Percentiles rank a stretch among this genome's conserved stretches.
Conservation (phyloP, 192 early-diverging fungal genomes). For the Backusella macrospora region DNA sequence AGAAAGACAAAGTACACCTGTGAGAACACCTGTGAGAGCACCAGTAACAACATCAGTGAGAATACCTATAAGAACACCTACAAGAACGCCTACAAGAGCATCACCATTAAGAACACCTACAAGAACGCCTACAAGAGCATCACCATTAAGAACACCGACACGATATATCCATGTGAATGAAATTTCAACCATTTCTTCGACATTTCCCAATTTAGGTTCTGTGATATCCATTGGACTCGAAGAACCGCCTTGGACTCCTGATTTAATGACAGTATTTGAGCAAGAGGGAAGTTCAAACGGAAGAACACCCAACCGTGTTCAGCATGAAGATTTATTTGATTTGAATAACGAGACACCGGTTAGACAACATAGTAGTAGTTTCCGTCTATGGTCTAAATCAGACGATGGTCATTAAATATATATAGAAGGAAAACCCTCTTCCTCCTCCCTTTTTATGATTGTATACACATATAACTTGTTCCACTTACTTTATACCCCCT, state of each 20-base stretch:
- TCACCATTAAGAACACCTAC: neutral
- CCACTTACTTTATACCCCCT: too few species aligned
- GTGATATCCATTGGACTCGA: neutral
- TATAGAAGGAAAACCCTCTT: too few species aligned
- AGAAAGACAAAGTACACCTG: too few species aligned
- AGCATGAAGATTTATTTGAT: neutral
- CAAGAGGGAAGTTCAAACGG: neutral
- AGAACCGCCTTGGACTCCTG: conserved; percentile 5
- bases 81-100: neutral
- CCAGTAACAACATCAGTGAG: neutral
- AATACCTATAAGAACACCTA: neutral
- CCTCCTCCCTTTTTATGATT: too few species aligned
- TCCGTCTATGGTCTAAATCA: too few species aligned
- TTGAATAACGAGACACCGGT: neutral
- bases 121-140: neutral
- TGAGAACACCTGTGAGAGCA: too few species aligned
- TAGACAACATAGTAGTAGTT: neutral
- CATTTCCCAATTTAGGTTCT: neutral
- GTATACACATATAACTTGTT: too few species aligned
- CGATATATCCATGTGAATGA: neutral
- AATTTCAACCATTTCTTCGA: neutral
- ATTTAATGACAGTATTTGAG: neutral
- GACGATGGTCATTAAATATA: too few species aligned
- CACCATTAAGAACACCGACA: neutral
- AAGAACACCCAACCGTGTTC: neutral